Evolutionary conservation across 306 rosid genomes (phyloP), one percentile per base, ranked within the genome.

Genomic region (Delonix regia): DNA sequence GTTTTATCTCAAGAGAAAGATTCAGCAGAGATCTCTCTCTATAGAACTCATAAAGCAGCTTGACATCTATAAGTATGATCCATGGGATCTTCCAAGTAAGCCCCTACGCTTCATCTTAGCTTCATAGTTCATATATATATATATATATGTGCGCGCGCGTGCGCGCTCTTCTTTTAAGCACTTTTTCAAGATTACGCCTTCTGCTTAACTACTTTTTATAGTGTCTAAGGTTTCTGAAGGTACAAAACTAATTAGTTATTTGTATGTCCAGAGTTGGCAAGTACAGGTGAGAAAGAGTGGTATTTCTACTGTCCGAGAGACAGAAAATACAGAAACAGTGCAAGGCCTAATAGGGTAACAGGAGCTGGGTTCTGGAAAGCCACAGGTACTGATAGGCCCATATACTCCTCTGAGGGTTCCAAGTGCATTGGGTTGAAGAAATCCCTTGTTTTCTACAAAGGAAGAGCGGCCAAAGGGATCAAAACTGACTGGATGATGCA

Each of bases 401-500:
- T 94, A 5, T 92, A 92, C 85, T 89, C 98, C 25, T 89, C 93
- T n/a, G 94, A 90, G 59, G 98, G 93, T 45, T 84, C 84, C 10
- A 92, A 85, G 79, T 94, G 94, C 73, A 94, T 94, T 81, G 98
- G 98, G 22, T 73, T 94, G 75, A 94, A 92, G 94, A 94, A 94
- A 67, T 94, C 98, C 11, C 85, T 94, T 1, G 98, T 94, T 0
- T 94, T 94, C 78, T 94, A 94, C 92, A 92, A 80, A 84, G 98
- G 98, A 0, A 86, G 98, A 86, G 98, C 98, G 47, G 92, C 96
- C 71, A 92, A 89, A 61, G 98, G 94, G 0, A 64, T 92, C 80
- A 94, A 94, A 85, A 94, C 98, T 67, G 97, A 92, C 30, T 94
- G 98, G 98, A 94, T 94, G 97, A 94, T 94, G 96, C 98, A 94